Conservation (phyloP, 2,329 filamentous ascomycete genomes). For the Ceratocystis huliohia region DNA sequence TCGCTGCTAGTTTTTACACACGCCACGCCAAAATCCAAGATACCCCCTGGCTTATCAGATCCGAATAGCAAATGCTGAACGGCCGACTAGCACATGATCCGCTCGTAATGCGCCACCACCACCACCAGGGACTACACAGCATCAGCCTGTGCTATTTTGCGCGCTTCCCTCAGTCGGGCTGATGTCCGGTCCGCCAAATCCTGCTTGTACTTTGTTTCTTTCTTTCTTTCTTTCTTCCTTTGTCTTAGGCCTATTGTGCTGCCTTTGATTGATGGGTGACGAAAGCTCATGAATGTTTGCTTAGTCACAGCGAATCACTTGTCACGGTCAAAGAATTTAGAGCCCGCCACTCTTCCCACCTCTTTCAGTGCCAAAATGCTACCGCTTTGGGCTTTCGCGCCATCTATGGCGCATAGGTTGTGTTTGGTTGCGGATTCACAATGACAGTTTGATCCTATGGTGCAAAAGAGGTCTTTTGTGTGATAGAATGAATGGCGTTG, state of each 20-base stretch:
- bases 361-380: background rate
- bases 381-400: background rate
- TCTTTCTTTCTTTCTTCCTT: background rate
- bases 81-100: background rate
- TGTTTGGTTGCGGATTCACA: background rate
- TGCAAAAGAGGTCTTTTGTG: background rate
- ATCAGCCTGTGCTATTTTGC: background rate
- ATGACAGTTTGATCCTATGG: background rate
- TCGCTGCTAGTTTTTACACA: background rate
- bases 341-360: background rate
- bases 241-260: too few relatives aligned
- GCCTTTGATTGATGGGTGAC: too few relatives aligned
- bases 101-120: background rate
- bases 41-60: conserved; percentile 1
- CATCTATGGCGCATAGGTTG: background rate
- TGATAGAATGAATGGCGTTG: background rate
- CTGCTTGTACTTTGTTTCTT: background rate
- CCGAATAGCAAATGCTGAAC: background rate
- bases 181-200: background rate
- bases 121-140: background rate
- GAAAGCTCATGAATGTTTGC: too few relatives aligned
- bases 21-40: background rate
- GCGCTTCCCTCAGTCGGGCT: background rate
- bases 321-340: too few relatives aligned
- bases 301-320: too few relatives aligned